Conservation (phyloP, 352 stramenopile species). For the Albugo laibachii region DNA sequence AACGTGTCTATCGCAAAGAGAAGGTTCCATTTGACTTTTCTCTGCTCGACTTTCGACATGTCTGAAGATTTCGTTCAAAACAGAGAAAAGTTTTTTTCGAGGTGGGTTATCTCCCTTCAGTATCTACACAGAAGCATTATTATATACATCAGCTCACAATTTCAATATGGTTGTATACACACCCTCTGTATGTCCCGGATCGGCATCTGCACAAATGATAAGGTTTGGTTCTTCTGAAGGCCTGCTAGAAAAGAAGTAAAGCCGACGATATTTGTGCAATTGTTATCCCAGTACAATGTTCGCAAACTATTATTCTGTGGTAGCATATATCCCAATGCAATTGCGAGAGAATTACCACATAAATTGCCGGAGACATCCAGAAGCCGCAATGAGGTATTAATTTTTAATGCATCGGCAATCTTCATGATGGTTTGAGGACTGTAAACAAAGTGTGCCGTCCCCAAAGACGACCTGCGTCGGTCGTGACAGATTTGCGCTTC, state of each 20-base stretch:
- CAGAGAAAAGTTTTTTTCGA: conserved; percentile 45
- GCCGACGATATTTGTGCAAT: conserved; percentile 47
- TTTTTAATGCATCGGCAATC: conserved; percentile 10
- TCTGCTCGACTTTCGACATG: too few species aligned
- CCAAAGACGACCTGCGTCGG: too few species aligned
- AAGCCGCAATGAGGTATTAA: conserved; percentile 26
- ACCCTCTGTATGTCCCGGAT: conserved; percentile 57
- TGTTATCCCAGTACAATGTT: conserved; percentile 59
- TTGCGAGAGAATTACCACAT: conserved; percentile 36
- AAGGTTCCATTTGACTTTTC: too few species aligned
- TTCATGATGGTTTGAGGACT: conserved; percentile 16
- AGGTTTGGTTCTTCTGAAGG: conserved; percentile 27
- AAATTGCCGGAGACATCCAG: conserved; percentile 58
- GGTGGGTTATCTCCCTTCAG: conserved; percentile 41
- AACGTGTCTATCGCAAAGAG: too few species aligned
- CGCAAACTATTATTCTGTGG: conserved; percentile 33
- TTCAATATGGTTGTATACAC: conserved; percentile 3
- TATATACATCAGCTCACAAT: not conserved
- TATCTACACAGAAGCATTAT: conserved; percentile 15
- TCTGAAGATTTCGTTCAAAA: conserved; percentile 28
- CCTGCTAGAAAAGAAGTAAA: conserved; percentile 44
- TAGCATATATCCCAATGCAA: conserved; percentile 19
- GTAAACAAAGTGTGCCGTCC: conserved; percentile 17
- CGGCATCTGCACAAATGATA: conserved; percentile 54
- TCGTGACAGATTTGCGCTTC: too few species aligned